phyloP scores from a whole-genome alignment of 2,329 filamentous ascomycete genomes.

The Colletotrichum kahawae region DNA sequence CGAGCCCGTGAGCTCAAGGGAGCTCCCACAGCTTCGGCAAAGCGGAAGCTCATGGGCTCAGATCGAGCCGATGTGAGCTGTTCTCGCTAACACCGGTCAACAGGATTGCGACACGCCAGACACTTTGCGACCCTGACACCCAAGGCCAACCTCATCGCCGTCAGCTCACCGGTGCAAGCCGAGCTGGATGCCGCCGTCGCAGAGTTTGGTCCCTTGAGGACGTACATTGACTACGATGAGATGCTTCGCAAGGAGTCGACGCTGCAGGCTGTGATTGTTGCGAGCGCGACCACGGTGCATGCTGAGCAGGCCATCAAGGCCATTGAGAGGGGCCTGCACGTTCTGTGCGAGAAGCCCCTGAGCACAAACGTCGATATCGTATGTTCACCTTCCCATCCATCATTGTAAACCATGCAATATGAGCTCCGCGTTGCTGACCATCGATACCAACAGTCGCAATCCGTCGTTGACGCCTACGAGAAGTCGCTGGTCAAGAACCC shows the following conservation, averaged over 20 bases:
- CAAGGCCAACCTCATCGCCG: slow-evolving; percentile 12
- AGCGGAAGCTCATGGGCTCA: neutral
- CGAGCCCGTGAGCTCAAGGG: neutral
- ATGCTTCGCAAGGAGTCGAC: slow-evolving; percentile 7
- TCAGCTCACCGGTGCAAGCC: slow-evolving; percentile 10
- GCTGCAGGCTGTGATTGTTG: slow-evolving; percentile 44
- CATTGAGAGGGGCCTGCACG: slow-evolving; percentile 58
- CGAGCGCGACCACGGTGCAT: slow-evolving; percentile 56
- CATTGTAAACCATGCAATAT: neutral
- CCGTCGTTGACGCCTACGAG: slow-evolving; percentile 61
- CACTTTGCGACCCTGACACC: slow-evolving; percentile 12
- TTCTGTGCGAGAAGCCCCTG: slow-evolving; percentile 65
- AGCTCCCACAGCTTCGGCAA: neutral
- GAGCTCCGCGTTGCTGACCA: neutral
- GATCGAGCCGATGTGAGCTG: neutral
- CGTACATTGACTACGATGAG: slow-evolving; percentile 12
- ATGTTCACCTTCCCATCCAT: slow-evolving; percentile 27
- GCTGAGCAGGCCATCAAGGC: slow-evolving; percentile 62
- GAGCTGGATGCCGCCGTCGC: slow-evolving; percentile 12
- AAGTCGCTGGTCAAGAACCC: slow-evolving; percentile 45
- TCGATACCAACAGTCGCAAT: slow-evolving; percentile 51
- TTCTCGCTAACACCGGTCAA: neutral
- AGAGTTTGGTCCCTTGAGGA: slow-evolving; percentile 5
- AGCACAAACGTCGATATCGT: slow-evolving; percentile 65
- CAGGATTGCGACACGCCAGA: slow-evolving; percentile 6